Conservation (phyloP, 1,139 yeast species). For the Kurtzmaniella quercitrusa region DNA sequence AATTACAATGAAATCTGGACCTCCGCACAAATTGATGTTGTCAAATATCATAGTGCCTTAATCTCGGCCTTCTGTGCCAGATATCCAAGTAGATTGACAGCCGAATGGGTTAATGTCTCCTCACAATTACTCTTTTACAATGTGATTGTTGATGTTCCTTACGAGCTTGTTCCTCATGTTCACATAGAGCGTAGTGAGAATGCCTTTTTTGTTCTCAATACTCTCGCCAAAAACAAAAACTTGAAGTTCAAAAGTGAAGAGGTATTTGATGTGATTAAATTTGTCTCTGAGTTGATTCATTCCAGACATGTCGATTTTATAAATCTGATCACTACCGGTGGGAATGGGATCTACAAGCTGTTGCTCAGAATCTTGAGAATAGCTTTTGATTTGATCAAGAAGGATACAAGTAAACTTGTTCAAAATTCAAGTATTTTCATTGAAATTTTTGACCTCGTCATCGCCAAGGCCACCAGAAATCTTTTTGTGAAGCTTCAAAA, state of each 20-base stretch:
- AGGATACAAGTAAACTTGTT: slow-evolving; percentile 39
- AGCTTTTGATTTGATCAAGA: slow-evolving; percentile 40
- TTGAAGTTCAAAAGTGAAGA: slow-evolving; percentile 25
- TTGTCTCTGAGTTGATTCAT: slow-evolving; percentile 38
- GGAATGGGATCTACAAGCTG: slow-evolving; percentile 51
- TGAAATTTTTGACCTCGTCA: slow-evolving; percentile 54
- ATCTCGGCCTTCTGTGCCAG: slow-evolving; percentile 58
- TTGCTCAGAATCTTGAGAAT: slow-evolving; percentile 55
- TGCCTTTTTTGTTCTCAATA: slow-evolving; percentile 60
- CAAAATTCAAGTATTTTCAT: slow-evolving; percentile 49
- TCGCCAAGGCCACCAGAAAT: slow-evolving; percentile 55
- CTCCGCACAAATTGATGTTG: slow-evolving; percentile 63
- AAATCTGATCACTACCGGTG: slow-evolving; percentile 30
- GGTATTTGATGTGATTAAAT: slow-evolving; percentile 37
- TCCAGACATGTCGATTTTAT: slow-evolving; percentile 47
- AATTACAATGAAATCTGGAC: slow-evolving; percentile 63
- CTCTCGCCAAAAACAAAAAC: slow-evolving; percentile 29
- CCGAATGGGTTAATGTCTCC: slow-evolving; percentile 41
- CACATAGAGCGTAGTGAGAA: slow-evolving; percentile 64
- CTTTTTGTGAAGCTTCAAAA: slow-evolving; percentile 56
- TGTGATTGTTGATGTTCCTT: slow-evolving; percentile 49
- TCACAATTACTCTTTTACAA: slow-evolving; percentile 49
- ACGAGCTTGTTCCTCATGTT: slow-evolving; percentile 46
- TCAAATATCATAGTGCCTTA: slow-evolving; percentile 76
- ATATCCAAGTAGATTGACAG: slow-evolving; percentile 28